Percentiles rank a stretch among this genome's conserved stretches.
Conservation (phyloP, 2,329 filamentous ascomycete genomes). For the Epichloe coenophiala region DNA sequence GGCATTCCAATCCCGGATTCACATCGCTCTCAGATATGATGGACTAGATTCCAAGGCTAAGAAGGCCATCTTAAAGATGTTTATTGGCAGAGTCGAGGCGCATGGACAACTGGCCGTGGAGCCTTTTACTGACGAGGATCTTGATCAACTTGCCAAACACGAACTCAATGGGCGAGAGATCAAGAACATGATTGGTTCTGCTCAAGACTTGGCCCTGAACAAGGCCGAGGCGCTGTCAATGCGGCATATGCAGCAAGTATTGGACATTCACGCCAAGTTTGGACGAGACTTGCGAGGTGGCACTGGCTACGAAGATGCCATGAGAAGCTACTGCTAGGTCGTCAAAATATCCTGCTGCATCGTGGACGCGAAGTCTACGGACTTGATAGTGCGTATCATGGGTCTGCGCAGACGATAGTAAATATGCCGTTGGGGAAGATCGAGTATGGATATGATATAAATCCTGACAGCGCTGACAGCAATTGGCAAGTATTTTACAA, state of each 20-base stretch:
- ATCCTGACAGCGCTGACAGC: background rate
- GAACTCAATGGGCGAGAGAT: conserved; percentile 56
- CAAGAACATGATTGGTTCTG: conserved; percentile 76
- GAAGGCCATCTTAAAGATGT: conserved; percentile 71
- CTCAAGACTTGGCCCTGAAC: conserved; percentile 69
- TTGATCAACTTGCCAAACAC: conserved; percentile 50
- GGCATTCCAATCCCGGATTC: conserved; percentile 78
- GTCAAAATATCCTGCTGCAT: background rate
- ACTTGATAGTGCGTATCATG: background rate
- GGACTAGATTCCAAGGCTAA: conserved; percentile 59
- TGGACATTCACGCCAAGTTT: conserved; percentile 73
- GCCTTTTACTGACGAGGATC: conserved; percentile 53
- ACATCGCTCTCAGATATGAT: conserved; percentile 72
- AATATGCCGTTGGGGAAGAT: background rate
- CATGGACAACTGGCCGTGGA: conserved; percentile 48
- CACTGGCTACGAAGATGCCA: conserved; percentile 66
- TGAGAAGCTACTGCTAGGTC: conserved; percentile 59
- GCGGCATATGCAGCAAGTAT: conserved; percentile 65
- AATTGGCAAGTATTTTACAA: background rate
- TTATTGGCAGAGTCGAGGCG: conserved; percentile 58
- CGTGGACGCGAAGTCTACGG: background rate
- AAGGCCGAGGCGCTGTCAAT: conserved; percentile 60
- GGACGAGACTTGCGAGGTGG: conserved; percentile 74
- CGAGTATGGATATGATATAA: background rate
- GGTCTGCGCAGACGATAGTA: no score